Evolutionary conservation across 495 filamentous ascomycete species (phyloP).

Genomic region (Articulospora tetracladia): DNA sequence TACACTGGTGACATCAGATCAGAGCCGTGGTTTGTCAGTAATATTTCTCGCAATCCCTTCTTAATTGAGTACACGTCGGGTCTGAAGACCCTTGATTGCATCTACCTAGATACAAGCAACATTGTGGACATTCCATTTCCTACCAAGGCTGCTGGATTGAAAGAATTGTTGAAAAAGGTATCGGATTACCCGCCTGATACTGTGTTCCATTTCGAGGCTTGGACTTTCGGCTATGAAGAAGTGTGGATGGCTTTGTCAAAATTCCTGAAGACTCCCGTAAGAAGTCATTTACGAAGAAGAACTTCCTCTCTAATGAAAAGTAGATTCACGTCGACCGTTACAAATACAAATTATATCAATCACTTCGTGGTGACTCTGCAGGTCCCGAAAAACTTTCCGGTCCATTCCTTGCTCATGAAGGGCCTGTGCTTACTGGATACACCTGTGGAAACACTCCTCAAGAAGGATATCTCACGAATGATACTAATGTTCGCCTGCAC

Average conservation of each 20-base stretch:
- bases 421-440: constrained; percentile 69
- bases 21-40: constrained; percentile 52
- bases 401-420: constrained; percentile 46
- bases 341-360: constrained; percentile 67
- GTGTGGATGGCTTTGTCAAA: constrained; percentile 83
- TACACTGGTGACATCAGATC: constrained; percentile 94
- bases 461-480: constrained; percentile 65
- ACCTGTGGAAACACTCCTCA: constrained; percentile 66
- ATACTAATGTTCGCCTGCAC: constrained; percentile 68
- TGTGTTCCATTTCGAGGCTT: constrained; percentile 79
- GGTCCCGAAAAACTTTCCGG: constrained; percentile 24
- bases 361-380: constrained; percentile 37
- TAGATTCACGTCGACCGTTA: constrained; percentile 84
- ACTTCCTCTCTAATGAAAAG: too few species aligned
- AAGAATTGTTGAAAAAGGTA: constrained; percentile 69
- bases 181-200: constrained; percentile 67
- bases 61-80: constrained; percentile 73
- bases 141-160: constrained; percentile 67
- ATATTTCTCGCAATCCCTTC: constrained; percentile 63
- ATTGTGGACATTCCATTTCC: constrained; percentile 42
- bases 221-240: constrained; percentile 94
- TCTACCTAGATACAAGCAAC: constrained; percentile 90
- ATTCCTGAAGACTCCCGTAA: constrained; percentile 60
- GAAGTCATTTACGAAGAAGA: too few species aligned
- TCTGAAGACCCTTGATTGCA: constrained; percentile 61